phyloP scores from a whole-genome alignment of 805 yeast genomes.

The Candida ipomoeae region DNA sequence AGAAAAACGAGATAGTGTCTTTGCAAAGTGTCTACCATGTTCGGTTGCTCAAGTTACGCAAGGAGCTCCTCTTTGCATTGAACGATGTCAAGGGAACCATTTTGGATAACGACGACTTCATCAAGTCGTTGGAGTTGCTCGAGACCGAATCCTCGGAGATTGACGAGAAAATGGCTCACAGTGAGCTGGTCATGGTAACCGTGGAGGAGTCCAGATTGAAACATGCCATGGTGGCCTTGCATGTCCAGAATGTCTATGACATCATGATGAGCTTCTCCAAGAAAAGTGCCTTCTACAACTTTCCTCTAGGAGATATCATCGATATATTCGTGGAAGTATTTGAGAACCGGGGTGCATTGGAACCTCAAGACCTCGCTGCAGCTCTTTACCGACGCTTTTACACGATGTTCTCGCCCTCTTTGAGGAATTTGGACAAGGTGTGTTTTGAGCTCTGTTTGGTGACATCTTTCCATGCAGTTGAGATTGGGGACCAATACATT shows the following conservation, averaged over 20 bases:
- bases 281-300: slow-evolving; percentile 54
- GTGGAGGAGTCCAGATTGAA: slow-evolving; percentile 46
- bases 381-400: slow-evolving; percentile 49
- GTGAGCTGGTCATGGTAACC: slow-evolving; percentile 49
- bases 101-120: slow-evolving; percentile 60
- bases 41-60: slow-evolving; percentile 54
- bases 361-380: slow-evolving; percentile 10
- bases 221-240: slow-evolving; percentile 53
- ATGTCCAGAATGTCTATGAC: slow-evolving; percentile 48
- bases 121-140: slow-evolving; percentile 57
- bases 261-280: slow-evolving; percentile 36
- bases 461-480: slow-evolving; percentile 19
- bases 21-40: slow-evolving; percentile 58
- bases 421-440: slow-evolving; percentile 42
- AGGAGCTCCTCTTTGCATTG: slow-evolving; percentile 52
- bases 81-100: slow-evolving; percentile 56
- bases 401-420: slow-evolving; percentile 42
- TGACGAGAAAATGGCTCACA: slow-evolving; percentile 49
- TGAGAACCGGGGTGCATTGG: slow-evolving; percentile 4
- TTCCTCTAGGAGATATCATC: slow-evolving; percentile 42
- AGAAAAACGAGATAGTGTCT: slow-evolving; percentile 50
- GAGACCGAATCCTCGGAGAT: slow-evolving; percentile 60
- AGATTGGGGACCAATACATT: not conserved
- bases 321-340: slow-evolving; percentile 16
- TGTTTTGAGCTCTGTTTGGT: slow-evolving; percentile 41